Conservation (phyloP, 768 basidiomycete genomes). For the Hydnum rufescens region DNA sequence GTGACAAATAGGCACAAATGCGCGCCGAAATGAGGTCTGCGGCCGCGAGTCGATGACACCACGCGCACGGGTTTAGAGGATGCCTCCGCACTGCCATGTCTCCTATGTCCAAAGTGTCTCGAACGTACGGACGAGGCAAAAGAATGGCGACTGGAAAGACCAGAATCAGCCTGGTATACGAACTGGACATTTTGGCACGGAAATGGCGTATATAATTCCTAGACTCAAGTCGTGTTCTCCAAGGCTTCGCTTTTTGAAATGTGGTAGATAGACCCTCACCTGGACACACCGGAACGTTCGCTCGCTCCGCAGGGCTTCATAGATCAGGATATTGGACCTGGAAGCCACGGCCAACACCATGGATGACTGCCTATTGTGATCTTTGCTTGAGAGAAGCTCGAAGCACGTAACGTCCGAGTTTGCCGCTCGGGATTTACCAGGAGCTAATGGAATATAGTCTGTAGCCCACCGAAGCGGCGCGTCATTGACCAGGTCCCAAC, state of each 20-base stretch:
- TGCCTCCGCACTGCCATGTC: slow-evolving; percentile 7
- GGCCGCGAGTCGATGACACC: too few relatives aligned
- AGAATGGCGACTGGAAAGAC: slow-evolving; percentile 9
- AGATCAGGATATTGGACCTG: slow-evolving; percentile 50
- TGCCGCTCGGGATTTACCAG: slow-evolving; percentile 40
- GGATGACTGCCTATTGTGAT: slow-evolving; percentile 25
- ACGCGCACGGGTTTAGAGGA: slow-evolving; percentile 10
- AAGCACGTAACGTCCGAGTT: slow-evolving; percentile 41
- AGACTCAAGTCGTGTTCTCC: slow-evolving; percentile 1
- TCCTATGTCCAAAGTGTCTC: too few relatives aligned
- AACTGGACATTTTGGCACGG: slow-evolving; percentile 47
- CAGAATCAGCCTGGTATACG: slow-evolving; percentile 19
- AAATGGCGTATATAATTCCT: slow-evolving; percentile 74
- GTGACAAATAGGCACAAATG: slow-evolving; percentile 65
- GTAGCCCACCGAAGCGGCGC: slow-evolving; percentile 70
- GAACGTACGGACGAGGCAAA: slow-evolving; percentile 42
- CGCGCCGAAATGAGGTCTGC: slow-evolving; percentile 28
- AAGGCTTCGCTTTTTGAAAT: neutral
- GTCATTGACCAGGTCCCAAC: slow-evolving; percentile 58
- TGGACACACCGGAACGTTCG: slow-evolving; percentile 68
- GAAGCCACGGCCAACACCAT: slow-evolving; percentile 55
- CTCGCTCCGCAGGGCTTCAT: slow-evolving; percentile 67
- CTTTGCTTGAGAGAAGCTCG: slow-evolving; percentile 41
- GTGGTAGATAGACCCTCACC: too few relatives aligned
- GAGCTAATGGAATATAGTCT: slow-evolving; percentile 63